Evolutionary conservation across 768 basidiomycete genomes (phyloP).

Genomic region (Leccinellum luteum): DNA sequence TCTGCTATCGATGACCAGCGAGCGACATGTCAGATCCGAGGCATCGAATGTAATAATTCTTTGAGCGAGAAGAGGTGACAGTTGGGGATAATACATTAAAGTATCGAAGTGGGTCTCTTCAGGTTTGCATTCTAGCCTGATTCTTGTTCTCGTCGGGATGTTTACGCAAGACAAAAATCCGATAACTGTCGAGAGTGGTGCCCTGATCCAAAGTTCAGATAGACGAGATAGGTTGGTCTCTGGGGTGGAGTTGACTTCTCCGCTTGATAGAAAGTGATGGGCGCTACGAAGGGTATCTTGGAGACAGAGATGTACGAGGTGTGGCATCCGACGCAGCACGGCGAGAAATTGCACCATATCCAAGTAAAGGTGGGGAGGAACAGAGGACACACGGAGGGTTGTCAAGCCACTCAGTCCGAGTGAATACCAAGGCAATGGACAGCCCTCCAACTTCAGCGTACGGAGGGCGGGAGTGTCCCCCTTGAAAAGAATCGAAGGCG

Average conservation of each 20-base stretch:
- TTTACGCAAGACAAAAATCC: slow-evolving; percentile 4
- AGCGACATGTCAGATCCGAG: not conserved
- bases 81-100: not conserved
- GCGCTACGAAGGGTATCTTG: slow-evolving; percentile 26
- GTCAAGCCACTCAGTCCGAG: slow-evolving; percentile 25
- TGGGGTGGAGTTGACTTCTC: not conserved
- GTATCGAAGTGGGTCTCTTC: not conserved
- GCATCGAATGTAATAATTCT: not conserved
- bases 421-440: not conserved
- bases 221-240: slow-evolving; percentile 1
- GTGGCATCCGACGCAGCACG: slow-evolving; percentile 33
- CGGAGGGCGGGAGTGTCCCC: slow-evolving; percentile 1
- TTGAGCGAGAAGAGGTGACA: not conserved
- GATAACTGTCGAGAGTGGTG: slow-evolving; percentile 6
- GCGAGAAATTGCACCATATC: slow-evolving; percentile 29
- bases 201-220: slow-evolving; percentile 3
- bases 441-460: not conserved
- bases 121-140: not conserved
- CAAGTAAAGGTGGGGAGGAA: slow-evolving; percentile 22
- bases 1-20: not conserved
- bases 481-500: not conserved
- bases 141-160: not conserved
- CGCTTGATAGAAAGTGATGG: not conserved
- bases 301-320: slow-evolving; percentile 33
- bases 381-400: slow-evolving; percentile 31